Evolutionary conservation across 768 basidiomycete genomes (phyloP).

Genomic region (Albatrellus ellisii): DNA sequence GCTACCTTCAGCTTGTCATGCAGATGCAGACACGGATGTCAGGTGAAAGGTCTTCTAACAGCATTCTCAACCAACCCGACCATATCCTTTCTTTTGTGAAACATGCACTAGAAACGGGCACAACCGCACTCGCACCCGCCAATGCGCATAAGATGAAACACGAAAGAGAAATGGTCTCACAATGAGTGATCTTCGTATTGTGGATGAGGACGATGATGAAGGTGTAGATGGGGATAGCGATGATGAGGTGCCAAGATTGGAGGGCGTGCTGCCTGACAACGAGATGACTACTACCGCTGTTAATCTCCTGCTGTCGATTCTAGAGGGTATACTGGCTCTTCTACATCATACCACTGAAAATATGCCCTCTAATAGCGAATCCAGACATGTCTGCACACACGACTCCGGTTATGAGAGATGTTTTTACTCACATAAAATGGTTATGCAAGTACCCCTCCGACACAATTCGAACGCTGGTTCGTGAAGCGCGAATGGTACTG

Average conservation of each 20-base stretch:
- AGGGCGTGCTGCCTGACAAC: slow-evolving; percentile 28
- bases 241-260: slow-evolving; percentile 39
- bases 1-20: slow-evolving; percentile 69
- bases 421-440: slow-evolving; percentile 51
- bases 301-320: slow-evolving; percentile 66
- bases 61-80: slow-evolving; percentile 50
- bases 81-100: slow-evolving; percentile 78
- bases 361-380: slow-evolving; percentile 25
- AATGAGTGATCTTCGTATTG: slow-evolving; percentile 25
- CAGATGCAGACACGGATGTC: slow-evolving; percentile 65
- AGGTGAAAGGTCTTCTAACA: slow-evolving; percentile 33
- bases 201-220: slow-evolving; percentile 23
- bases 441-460: slow-evolving; percentile 34
- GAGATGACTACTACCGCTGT: slow-evolving; percentile 70
- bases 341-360: not conserved
- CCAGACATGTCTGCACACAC: slow-evolving; percentile 45
- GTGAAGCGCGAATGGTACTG: slow-evolving; percentile 76
- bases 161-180: too few relatives aligned
- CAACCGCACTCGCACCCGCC: slow-evolving; percentile 3
- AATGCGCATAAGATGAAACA: too few relatives aligned
- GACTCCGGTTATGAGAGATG: slow-evolving; percentile 54
- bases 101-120: slow-evolving; percentile 43
- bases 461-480: slow-evolving; percentile 43
- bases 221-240: slow-evolving; percentile 26
- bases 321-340: slow-evolving; percentile 52